phyloP scores from a whole-genome alignment of 768 basidiomycete genomes.

The Hericium alpestre region DNA sequence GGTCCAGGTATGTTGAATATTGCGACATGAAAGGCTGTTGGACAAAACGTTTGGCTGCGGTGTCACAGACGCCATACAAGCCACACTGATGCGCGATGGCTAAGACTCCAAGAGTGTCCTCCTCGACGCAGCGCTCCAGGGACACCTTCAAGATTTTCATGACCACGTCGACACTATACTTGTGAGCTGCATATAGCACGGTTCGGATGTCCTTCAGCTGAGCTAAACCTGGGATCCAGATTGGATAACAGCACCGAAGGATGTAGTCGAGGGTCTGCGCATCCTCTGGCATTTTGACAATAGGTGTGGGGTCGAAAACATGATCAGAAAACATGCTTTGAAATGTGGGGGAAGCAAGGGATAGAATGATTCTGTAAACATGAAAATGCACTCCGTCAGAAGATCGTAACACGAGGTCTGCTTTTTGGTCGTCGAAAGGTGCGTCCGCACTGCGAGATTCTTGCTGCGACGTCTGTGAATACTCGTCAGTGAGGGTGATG shows the following conservation, averaged over 20 bases:
- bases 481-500: too few relatives aligned
- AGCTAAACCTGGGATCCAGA: not conserved
- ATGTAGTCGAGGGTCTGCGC: not conserved
- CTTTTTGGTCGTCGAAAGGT: not conserved
- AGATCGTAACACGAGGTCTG: not conserved
- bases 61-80: not conserved
- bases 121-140: not conserved
- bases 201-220: not conserved
- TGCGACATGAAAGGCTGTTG: not conserved
- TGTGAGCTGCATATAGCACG: not conserved
- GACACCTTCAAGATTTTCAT: not conserved
- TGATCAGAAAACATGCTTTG: slow-evolving; percentile 16
- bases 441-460: not conserved
- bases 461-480: too few relatives aligned
- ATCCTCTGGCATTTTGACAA: not conserved
- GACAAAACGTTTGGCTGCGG: not conserved
- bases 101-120: not conserved
- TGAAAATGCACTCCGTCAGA: slow-evolving; percentile 8
- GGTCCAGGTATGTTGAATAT: not conserved
- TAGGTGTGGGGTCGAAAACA: not conserved
- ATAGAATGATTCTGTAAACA: slow-evolving; percentile 24
- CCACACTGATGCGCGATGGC: not conserved
- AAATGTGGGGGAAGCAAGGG: slow-evolving; percentile 25
- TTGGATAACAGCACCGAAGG: not conserved
- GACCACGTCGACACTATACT: not conserved